Evolutionary conservation across 2,329 filamentous ascomycete species (phyloP).

Genomic region (Xylariaceae sp.): DNA sequence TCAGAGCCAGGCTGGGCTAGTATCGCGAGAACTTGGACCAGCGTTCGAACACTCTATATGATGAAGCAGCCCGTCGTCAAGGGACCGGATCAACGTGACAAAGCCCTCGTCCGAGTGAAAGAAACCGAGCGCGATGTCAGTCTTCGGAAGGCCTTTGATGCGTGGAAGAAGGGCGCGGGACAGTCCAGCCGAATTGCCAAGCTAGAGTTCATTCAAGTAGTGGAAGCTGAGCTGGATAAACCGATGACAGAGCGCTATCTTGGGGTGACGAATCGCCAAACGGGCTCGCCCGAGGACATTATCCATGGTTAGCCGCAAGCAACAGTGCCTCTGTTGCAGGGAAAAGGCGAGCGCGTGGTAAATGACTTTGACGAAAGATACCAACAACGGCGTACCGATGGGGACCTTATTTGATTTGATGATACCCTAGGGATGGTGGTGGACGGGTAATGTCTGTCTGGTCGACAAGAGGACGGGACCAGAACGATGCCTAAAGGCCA

Average conservation of each 20-base stretch:
- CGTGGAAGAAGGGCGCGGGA: slow-evolving; percentile 29
- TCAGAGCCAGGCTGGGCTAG: slow-evolving; percentile 27
- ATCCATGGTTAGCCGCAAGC: slow-evolving; percentile 13
- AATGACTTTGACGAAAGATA: not conserved
- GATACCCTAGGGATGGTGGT: slow-evolving; percentile 9
- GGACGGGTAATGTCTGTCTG: not conserved
- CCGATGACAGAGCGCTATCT: slow-evolving; percentile 19
- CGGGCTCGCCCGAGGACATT: slow-evolving; percentile 26
- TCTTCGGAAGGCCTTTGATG: slow-evolving; percentile 23
- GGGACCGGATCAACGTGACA: slow-evolving; percentile 21
- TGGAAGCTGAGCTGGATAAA: slow-evolving; percentile 17
- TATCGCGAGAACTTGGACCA: slow-evolving; percentile 26
- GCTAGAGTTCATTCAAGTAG: slow-evolving; percentile 27
- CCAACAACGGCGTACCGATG: not conserved
- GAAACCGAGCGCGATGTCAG: slow-evolving; percentile 16
- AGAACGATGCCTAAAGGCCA: not conserved
- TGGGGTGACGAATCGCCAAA: slow-evolving; percentile 21
- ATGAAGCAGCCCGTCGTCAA: slow-evolving; percentile 22
- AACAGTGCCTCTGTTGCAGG: not conserved
- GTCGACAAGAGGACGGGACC: not conserved
- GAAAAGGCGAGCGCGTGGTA: not conserved
- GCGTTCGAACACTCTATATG: slow-evolving; percentile 29
- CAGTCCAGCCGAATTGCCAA: slow-evolving; percentile 13
- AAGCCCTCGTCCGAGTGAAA: slow-evolving; percentile 27
- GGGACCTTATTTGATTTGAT: slow-evolving; percentile 8